phyloP scores from a whole-genome alignment of 192 early-diverging fungal species.

The Backusella westeae region DNA sequence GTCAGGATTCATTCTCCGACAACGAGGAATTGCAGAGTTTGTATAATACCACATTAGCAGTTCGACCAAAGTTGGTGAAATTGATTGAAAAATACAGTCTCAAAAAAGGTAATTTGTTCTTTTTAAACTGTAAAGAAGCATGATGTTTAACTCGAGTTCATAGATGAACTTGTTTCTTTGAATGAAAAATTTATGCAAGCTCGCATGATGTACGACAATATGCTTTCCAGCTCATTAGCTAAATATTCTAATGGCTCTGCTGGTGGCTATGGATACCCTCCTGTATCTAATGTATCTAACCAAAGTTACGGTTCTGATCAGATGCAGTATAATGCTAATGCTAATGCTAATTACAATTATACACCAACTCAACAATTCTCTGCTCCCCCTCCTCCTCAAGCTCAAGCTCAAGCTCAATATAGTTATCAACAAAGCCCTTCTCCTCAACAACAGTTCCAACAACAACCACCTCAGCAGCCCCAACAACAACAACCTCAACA shows the following conservation, averaged over 20 bases:
- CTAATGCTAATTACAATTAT: background rate
- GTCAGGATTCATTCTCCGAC: slow-evolving; percentile 80
- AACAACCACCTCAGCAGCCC: slow-evolving; percentile 15
- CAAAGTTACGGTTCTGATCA: background rate
- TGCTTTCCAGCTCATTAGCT: slow-evolving; percentile 65
- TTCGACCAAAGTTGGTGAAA: slow-evolving; percentile 84
- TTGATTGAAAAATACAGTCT: slow-evolving; percentile 80
- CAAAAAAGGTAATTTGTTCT: slow-evolving; percentile 67
- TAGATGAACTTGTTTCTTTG: slow-evolving; percentile 71
- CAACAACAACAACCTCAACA: background rate
- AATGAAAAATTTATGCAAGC: slow-evolving; percentile 76
- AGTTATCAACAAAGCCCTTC: background rate
- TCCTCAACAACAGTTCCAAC: slow-evolving; percentile 28
- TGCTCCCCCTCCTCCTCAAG: slow-evolving; percentile 4
- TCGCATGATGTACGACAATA: slow-evolving; percentile 67
- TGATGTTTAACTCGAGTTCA: background rate
- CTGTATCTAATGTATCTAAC: background rate
- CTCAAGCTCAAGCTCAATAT: background rate
- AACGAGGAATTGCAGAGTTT: slow-evolving; percentile 83
- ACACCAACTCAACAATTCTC: slow-evolving; percentile 11
- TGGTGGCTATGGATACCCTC: background rate
- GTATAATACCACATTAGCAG: slow-evolving; percentile 77
- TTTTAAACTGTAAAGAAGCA: background rate
- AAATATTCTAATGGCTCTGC: slow-evolving; percentile 45
- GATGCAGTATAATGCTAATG: background rate